Evolutionary conservation across 306 rosid genomes (phyloP), one percentile per base, ranked within the genome.

Genomic region (Hippophae gyantsensis): DNA sequence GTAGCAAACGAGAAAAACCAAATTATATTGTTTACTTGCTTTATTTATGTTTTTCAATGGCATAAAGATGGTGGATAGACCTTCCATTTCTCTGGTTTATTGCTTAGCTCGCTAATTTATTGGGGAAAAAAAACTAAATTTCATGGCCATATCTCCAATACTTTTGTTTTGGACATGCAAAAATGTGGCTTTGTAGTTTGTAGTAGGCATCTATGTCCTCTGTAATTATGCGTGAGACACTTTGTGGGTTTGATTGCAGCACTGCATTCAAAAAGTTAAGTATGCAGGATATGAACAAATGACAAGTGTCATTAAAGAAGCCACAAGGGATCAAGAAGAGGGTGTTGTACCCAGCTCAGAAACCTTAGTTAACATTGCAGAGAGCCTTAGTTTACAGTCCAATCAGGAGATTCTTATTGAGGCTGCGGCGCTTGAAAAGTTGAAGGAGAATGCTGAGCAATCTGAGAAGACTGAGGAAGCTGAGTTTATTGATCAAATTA

Each of bases 391-490:
- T 74, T 64, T 82, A 69, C 78, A 57, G 70, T 70, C 93, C 18
- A 86, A 88, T 71, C 77, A 82, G 77, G 93, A 92, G 71, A 76
- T 88, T 78, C 80, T 92, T 66, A 92, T 88, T 50, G 99, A 86
- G 77, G 92, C 95, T 56, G 86, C 84, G 53, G 89, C 99, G 44
- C 97, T 86, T 43, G 86, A 86, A 74, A 92, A 74, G 76, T 76
- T 88, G 73, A 88, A 93, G 79, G 90, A 88, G 63, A 82, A 80
- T 74, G 94, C 89, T 41, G 94, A 86, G 72, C 94, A 86, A 76
- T 67, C 80, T 6, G 90, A 82, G 67, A 82, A 79, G 63, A 80
- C 69, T 1, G 94, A 71, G 43, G 99, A 88, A 70, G 89, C 76
- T 27, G 90, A 88, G 68, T 74, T 80, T 70, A 79, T 88, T 71